Evolutionary conservation across 306 rosid species (phyloP).

Genomic region (Cicer arietinum): DNA sequence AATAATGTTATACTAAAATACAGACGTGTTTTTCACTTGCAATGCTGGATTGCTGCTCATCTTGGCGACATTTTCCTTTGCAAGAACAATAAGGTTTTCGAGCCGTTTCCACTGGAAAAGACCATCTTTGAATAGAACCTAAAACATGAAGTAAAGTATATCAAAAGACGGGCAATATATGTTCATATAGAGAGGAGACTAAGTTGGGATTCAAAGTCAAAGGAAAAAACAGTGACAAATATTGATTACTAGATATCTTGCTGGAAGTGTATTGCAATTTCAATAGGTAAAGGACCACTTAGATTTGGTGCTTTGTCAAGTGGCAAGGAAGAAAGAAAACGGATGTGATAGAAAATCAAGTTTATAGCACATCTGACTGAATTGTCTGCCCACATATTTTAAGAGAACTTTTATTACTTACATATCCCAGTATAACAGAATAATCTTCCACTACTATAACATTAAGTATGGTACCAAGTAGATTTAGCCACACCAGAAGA

Average conservation of each 20-base stretch:
- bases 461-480: conserved; percentile 19
- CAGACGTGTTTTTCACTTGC: conserved; percentile 68
- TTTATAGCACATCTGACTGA: conserved; percentile 21
- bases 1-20: conserved; percentile 40
- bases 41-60: conserved; percentile 97
- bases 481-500: conserved; percentile 34
- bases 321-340: conserved; percentile 27
- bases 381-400: conserved; percentile 25
- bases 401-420: conserved; percentile 14
- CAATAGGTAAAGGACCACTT: conserved; percentile 31
- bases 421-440: conserved; percentile 24
- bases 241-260: conserved; percentile 4
- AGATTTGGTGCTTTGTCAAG: conserved; percentile 24
- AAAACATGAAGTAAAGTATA: conserved; percentile 36
- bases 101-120: conserved; percentile 98
- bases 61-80: conserved; percentile 92
- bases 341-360: conserved; percentile 24
- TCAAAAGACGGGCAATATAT: conserved; percentile 19
- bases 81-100: conserved; percentile 94
- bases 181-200: neutral
- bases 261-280: conserved; percentile 23
- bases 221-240: conserved; percentile 4
- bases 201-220: conserved; percentile 21
- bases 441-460: conserved; percentile 7
- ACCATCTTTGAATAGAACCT: conserved; percentile 97